phyloP scores from a whole-genome alignment of 345 rosid genomes.

The Ailanthus altissimus region DNA sequence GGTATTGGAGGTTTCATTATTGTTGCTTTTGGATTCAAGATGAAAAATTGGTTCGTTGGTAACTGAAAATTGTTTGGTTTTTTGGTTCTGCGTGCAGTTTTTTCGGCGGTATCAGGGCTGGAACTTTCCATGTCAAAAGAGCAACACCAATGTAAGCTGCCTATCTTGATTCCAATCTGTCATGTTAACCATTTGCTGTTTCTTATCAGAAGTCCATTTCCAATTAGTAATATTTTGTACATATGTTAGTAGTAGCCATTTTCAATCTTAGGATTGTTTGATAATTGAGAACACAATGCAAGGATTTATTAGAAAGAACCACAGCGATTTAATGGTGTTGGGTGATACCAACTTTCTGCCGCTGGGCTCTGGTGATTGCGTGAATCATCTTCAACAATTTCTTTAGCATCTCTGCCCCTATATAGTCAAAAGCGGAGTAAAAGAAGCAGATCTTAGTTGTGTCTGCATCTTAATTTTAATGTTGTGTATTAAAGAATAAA shows the following conservation, averaged over 20 bases:
- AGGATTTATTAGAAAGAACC: neutral
- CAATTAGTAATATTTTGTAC: neutral
- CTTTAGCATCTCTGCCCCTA: constrained; percentile 7
- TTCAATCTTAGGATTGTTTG: neutral
- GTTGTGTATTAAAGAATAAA: neutral
- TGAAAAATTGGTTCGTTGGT: neutral
- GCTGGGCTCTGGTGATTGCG: constrained; percentile 8
- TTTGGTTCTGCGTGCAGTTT: constrained; percentile 51
- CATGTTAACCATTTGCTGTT: neutral
- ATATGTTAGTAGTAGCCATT: neutral
- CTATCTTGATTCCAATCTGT: constrained; percentile 18
- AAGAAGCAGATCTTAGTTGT: constrained; percentile 10
- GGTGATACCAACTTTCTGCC: neutral
- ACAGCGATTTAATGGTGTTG: neutral
- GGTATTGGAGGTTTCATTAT: constrained; percentile 40
- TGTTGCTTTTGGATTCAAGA: constrained; percentile 9
- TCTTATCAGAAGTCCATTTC: neutral
- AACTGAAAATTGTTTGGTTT: constrained; percentile 10
- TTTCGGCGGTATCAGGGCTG: constrained; percentile 86
- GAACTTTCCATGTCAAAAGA: constrained; percentile 78
- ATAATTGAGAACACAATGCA: neutral
- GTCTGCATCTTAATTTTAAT: constrained; percentile 10
- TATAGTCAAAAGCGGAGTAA: neutral
- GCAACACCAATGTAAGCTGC: constrained; percentile 74
- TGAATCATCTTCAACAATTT: constrained; percentile 11